phyloP scores from a whole-genome alignment of 2,329 filamentous ascomycete genomes.

The Nigrograna mackinnonii region DNA sequence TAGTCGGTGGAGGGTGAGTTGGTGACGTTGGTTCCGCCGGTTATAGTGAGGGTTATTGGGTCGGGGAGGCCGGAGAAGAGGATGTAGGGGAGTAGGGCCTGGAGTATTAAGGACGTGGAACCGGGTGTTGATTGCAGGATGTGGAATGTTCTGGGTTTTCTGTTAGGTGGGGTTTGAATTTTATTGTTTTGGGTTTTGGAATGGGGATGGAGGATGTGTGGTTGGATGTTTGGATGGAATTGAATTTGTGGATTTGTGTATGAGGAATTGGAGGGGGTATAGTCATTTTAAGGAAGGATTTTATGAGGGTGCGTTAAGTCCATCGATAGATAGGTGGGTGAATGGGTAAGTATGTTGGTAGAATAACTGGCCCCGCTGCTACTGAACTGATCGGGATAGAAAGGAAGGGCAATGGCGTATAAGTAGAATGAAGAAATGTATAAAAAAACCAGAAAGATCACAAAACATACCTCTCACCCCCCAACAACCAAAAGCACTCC shows the following conservation, averaged over 20 bases:
- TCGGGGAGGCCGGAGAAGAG: slow-evolving; percentile 42
- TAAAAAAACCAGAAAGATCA: too few relatives aligned
- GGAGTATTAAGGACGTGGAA: slow-evolving; percentile 59
- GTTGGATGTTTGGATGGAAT: background rate
- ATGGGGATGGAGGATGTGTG: slow-evolving; percentile 24
- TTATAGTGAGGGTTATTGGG: slow-evolving; percentile 47
- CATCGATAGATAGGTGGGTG: too few relatives aligned
- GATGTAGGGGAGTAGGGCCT: slow-evolving; percentile 63
- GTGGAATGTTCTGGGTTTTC: too few relatives aligned
- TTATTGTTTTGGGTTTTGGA: slow-evolving; percentile 32
- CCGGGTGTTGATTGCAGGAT: slow-evolving; percentile 49
- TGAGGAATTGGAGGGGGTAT: background rate
- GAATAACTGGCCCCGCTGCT: too few relatives aligned
- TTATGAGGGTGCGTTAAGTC: too few relatives aligned
- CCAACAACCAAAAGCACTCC: background rate
- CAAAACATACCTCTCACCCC: background rate
- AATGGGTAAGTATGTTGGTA: too few relatives aligned
- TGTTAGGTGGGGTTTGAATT: slow-evolving; percentile 6
- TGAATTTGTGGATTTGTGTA: background rate
- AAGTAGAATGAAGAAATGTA: too few relatives aligned
- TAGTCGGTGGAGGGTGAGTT: slow-evolving; percentile 61
- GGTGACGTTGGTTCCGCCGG: slow-evolving; percentile 62
- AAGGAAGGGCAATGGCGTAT: too few relatives aligned
- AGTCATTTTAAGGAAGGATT: too few relatives aligned
- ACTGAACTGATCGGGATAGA: too few relatives aligned